A percentile compares a stretch with the other conserved stretches of the same genome.
These are phyloP conservation scores for Dioszegia crocea DNA, from an alignment of 768 basidiomycete genomes.

Conservation along the genomic window DNA sequence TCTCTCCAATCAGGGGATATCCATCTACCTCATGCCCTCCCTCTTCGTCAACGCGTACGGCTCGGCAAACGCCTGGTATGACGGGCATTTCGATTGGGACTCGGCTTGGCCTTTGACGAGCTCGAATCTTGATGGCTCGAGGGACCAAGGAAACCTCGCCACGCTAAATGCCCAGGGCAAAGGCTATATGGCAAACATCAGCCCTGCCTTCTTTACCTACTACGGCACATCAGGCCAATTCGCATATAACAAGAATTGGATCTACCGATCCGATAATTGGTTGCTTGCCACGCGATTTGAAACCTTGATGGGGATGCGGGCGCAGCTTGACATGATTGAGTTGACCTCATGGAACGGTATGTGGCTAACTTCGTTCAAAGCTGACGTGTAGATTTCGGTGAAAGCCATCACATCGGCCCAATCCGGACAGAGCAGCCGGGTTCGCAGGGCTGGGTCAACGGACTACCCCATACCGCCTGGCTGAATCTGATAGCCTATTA, in stretches of 20 bases:
- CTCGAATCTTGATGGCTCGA: conserved; percentile 51
- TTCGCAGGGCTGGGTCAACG: conserved; percentile 43
- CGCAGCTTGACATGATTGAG: conserved; percentile 47
- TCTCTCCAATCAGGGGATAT: conserved; percentile 10
- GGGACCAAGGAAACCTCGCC: conserved; percentile 33
- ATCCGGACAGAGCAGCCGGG: conserved; percentile 43
- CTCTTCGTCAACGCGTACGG: conserved; percentile 14
- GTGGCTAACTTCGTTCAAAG: background rate
- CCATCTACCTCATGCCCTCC: conserved; percentile 25
- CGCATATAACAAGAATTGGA: conserved; percentile 50
- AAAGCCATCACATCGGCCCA: conserved; percentile 43
- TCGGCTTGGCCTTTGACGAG: conserved; percentile 64
- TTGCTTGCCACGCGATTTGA: conserved; percentile 49
- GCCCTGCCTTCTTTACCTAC: conserved; percentile 51
- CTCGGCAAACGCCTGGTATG: conserved; percentile 35
- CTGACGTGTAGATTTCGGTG: conserved; percentile 37
- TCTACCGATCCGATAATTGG: conserved; percentile 50
- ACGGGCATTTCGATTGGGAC: conserved; percentile 59
- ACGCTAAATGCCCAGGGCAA: conserved; percentile 38
- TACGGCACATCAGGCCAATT: conserved; percentile 29
- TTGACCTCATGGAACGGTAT: conserved; percentile 51
- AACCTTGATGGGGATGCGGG: conserved; percentile 43
- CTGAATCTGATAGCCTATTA: conserved; percentile 35
- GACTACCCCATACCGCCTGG: conserved; percentile 39
- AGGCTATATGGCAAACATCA: conserved; percentile 48